Evolutionary conservation across 108 stramenopile species (phyloP).

Genomic region (Fistulifera pelliculosa): DNA sequence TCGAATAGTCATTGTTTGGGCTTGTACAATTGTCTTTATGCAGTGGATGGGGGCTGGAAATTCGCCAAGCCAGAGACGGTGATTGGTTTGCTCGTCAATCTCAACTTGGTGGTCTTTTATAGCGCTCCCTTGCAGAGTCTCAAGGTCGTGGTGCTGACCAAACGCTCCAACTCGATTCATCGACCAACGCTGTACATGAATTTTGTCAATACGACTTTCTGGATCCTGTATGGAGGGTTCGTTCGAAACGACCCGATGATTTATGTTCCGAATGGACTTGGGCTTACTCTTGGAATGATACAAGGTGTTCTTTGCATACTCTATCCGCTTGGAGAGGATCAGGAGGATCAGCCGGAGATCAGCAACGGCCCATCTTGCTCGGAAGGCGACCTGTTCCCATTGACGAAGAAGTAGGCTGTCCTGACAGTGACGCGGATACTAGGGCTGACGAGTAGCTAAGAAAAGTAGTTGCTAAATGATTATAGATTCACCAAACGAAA

Average conservation of each 20-base stretch:
- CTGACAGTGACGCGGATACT: no score
- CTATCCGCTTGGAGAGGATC: conserved; percentile 13
- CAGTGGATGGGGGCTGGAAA: conserved; percentile 32
- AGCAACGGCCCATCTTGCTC: not conserved
- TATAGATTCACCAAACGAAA: no score
- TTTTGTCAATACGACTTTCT: conserved; percentile 42
- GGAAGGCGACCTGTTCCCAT: no score
- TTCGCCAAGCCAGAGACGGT: conserved; percentile 10
- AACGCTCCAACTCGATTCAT: conserved; percentile 30
- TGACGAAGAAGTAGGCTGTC: no score
- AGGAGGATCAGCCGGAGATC: not conserved
- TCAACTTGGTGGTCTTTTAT: conserved; percentile 77
- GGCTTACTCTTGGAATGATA: conserved; percentile 26
- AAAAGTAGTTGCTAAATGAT: no score
- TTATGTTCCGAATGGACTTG: conserved; percentile 37
- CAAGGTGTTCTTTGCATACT: conserved; percentile 31
- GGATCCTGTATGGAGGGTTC: conserved; percentile 32
- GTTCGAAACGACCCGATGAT: conserved; percentile 35
- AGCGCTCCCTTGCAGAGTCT: conserved; percentile 71
- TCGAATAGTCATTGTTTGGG: conserved; percentile 27
- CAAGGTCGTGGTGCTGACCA: conserved; percentile 28
- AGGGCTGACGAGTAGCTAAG: no score
- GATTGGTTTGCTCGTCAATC: conserved; percentile 68
- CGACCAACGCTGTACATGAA: conserved; percentile 35
- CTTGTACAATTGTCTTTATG: conserved; percentile 8